Conservation (phyloP, 768 basidiomycete genomes). For the Scleroderma bovista region DNA sequence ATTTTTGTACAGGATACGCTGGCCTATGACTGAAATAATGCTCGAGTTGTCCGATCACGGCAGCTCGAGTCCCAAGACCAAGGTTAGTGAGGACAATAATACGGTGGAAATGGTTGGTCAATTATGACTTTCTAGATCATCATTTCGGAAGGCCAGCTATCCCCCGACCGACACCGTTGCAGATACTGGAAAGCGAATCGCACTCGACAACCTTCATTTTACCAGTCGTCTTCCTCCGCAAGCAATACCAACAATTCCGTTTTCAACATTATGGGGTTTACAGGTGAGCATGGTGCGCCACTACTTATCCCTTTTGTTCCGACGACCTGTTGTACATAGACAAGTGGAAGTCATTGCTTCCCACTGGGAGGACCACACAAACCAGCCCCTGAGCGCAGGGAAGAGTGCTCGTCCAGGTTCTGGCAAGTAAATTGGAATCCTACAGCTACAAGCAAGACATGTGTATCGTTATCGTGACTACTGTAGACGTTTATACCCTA, state of each 20-base stretch:
- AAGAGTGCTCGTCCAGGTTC: neutral
- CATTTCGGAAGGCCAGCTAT: slow-evolving; percentile 19
- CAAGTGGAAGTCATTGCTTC: slow-evolving; percentile 18
- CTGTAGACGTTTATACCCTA: neutral
- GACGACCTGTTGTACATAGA: slow-evolving; percentile 8
- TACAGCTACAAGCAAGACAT: too few species aligned
- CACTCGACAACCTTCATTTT: slow-evolving; percentile 24
- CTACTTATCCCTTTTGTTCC: neutral
- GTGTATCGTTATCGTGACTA: too few species aligned
- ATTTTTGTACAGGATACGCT: slow-evolving; percentile 16
- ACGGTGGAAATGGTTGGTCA: neutral
- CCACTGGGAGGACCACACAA: slow-evolving; percentile 16
- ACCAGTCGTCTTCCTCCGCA: slow-evolving; percentile 16
- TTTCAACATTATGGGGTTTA: slow-evolving; percentile 16
- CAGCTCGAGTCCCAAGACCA: slow-evolving; percentile 24
- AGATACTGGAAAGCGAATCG: slow-evolving; percentile 28
- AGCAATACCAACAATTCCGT: slow-evolving; percentile 2
- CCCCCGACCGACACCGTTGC: slow-evolving; percentile 20
- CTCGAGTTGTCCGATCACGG: slow-evolving; percentile 23
- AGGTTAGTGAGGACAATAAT: slow-evolving; percentile 10
- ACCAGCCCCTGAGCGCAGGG: neutral
- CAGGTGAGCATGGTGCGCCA: slow-evolving; percentile 11
- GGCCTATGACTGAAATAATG: slow-evolving; percentile 24
- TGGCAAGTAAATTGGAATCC: too few species aligned
- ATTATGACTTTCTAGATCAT: slow-evolving; percentile 10